Evolutionary conservation across 108 stramenopile genomes (phyloP), one percentile per base, ranked within the genome.

Genomic region (Parietichytrium sp.): DNA sequence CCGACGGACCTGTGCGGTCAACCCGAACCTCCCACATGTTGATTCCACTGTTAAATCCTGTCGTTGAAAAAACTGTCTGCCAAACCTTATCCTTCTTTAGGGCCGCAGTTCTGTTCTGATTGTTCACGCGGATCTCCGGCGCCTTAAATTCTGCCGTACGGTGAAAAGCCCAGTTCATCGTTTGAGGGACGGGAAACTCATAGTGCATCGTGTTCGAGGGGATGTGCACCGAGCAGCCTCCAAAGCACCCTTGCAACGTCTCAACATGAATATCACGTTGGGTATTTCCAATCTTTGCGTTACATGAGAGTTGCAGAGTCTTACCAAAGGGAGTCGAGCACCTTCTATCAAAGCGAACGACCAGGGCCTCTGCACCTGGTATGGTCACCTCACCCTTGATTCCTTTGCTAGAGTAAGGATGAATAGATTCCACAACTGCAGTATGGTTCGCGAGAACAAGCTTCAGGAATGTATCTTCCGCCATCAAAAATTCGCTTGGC

Each of bases 301-400:
- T 42, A 25, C 61, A 72, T 6, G 61, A 45, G 8, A 72, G 42
- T 42, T 45, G 1, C 15, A 72, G 33, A 42, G 61, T 72, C 20
- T 72, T 72, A 6, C 61, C 61, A 72, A 72, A 72, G 33, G 61
- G n/a, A 6, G 61, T 72, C 6, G 61, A 72, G 33, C 61, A 72
- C 13, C 61, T 16, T 7, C 61, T 33, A 45, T 72, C 61, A 72
- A 72, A 72, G 33, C 61, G 61, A 15, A 72, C 61, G n/a, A 72
- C 61, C 10, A 72, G 61, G 6, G 61, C 61, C 45, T 72, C 61
- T 7, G 61, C 61, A n/a, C 61, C 61, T n/a, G 61, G 61, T 6
- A 72, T 33, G 10, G 61, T 72, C 61, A 72, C 61, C 61, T 72
- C 61, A 20, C 61, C 61, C 61, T 72, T 72, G 2, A 72, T 72